phyloP scores from a whole-genome alignment of 352 stramenopile genomes.

The Phytophthora litchii region DNA sequence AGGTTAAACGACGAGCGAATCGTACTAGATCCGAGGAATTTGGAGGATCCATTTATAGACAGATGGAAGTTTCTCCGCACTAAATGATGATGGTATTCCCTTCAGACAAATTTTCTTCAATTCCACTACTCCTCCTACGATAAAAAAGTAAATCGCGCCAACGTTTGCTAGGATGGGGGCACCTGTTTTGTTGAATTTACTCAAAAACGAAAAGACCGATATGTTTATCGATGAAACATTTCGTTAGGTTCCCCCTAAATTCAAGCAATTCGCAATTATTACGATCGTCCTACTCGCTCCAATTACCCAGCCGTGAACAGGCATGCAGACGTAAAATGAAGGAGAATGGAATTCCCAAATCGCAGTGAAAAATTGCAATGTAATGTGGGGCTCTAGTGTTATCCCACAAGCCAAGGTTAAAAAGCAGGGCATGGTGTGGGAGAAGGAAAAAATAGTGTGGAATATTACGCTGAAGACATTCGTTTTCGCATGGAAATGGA shows the following conservation, averaged over 20 bases:
- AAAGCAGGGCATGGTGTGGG: slow-evolving; percentile 5
- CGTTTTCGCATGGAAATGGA: too few relatives aligned
- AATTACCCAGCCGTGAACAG: slow-evolving; percentile 7
- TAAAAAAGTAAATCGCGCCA: neutral
- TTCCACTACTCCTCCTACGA: slow-evolving; percentile 1
- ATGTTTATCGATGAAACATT: slow-evolving; percentile 15
- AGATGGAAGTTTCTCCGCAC: slow-evolving; percentile 4
- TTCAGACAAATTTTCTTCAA: neutral
- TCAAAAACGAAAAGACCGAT: slow-evolving; percentile 1
- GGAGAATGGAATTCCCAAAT: neutral
- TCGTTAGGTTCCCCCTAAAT: neutral
- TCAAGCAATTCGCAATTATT: slow-evolving; percentile 11
- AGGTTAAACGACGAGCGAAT: neutral
- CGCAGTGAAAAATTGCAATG: slow-evolving; percentile 4
- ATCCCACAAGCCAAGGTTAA: slow-evolving; percentile 2
- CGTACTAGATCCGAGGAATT: neutral
- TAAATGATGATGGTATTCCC: neutral
- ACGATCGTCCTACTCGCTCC: neutral
- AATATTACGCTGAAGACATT: too few relatives aligned
- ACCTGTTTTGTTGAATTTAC: neutral
- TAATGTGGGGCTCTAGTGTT: neutral
- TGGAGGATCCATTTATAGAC: slow-evolving; percentile 4
- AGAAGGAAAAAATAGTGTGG: neutral
- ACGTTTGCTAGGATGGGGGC: neutral
- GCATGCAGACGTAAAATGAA: slow-evolving; percentile 8